phyloP scores from a whole-genome alignment of 495 filamentous ascomycete species.

The Penicillium angulare region DNA sequence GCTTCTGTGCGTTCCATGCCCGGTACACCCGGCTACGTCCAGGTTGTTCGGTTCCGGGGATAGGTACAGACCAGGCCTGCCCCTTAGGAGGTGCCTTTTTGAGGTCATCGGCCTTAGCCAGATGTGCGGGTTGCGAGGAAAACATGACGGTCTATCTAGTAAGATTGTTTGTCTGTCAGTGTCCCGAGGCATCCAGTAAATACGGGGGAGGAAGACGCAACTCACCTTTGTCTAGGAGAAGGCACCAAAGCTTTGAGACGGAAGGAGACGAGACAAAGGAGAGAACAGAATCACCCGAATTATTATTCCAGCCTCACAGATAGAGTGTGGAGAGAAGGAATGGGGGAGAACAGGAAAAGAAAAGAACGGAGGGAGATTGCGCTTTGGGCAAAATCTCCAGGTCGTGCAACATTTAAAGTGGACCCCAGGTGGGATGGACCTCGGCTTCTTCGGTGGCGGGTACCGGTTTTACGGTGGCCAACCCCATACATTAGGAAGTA shows the following conservation, averaged over 20 bases:
- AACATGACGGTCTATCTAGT: slow-evolving; percentile 32
- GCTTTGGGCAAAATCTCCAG: slow-evolving; percentile 17
- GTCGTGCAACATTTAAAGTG: slow-evolving; percentile 10
- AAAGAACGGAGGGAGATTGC: slow-evolving; percentile 20
- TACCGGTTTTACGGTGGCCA: background rate
- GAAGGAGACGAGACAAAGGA: slow-evolving; percentile 1
- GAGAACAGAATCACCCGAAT: background rate
- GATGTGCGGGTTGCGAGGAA: slow-evolving; percentile 40
- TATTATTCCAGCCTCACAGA: background rate
- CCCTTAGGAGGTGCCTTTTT: slow-evolving; percentile 43
- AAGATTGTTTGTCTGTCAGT: background rate
- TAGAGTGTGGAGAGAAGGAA: slow-evolving; percentile 10
- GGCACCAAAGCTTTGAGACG: no score
- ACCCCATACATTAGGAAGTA: background rate
- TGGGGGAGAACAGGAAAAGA: slow-evolving; percentile 7
- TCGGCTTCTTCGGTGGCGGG: slow-evolving; percentile 19
- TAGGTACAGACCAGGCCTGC: slow-evolving; percentile 53
- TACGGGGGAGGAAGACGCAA: no score
- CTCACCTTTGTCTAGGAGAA: no score
- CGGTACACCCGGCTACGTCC: slow-evolving; percentile 78
- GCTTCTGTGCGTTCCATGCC: slow-evolving; percentile 73
- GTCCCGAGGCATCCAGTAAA: no score
- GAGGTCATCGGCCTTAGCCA: slow-evolving; percentile 43
- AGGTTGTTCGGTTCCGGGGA: slow-evolving; percentile 71
- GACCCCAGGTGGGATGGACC: slow-evolving; percentile 12